These are phyloP conservation scores for Capsella bursapastoris DNA, from an alignment of 345 rosid species.

Conservation along the genomic window DNA sequence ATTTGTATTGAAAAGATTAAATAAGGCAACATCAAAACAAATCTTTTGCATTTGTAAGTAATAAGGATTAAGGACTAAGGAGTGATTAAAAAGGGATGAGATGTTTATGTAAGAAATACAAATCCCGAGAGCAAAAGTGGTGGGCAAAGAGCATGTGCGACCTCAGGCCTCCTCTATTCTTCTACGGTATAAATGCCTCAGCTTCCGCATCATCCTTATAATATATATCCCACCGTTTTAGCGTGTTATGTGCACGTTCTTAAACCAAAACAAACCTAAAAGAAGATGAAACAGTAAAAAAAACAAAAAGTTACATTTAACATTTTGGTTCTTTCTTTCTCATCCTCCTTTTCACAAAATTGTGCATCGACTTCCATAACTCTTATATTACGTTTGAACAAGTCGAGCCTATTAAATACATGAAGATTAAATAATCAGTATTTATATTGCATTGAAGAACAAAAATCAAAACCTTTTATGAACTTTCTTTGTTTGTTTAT, in stretches of 20 bases:
- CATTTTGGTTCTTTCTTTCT: no score
- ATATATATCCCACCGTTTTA: conserved; percentile 1
- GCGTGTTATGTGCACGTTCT: conserved; percentile 23
- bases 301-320: neutral
- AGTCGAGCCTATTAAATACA: no score
- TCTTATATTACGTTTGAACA: no score
- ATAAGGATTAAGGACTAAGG: neutral
- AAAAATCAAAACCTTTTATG: neutral
- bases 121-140: conserved; percentile 11
- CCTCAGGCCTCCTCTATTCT: neutral
- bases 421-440: no score
- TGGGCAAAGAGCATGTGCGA: conserved; percentile 26
- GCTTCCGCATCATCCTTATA: conserved; percentile 2
- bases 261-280: neutral
- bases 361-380: no score
- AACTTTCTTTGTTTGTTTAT: neutral
- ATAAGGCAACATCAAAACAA: neutral
- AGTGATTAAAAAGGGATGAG: neutral
- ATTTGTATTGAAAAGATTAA: neutral
- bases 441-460: neutral
- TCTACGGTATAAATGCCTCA: neutral
- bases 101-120: conserved; percentile 2
- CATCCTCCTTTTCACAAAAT: no score
- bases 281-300: neutral
- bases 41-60: neutral